These are phyloP conservation scores for Citrus mangshanensis DNA, from an alignment of 345 rosid species.

Conservation along the genomic window DNA sequence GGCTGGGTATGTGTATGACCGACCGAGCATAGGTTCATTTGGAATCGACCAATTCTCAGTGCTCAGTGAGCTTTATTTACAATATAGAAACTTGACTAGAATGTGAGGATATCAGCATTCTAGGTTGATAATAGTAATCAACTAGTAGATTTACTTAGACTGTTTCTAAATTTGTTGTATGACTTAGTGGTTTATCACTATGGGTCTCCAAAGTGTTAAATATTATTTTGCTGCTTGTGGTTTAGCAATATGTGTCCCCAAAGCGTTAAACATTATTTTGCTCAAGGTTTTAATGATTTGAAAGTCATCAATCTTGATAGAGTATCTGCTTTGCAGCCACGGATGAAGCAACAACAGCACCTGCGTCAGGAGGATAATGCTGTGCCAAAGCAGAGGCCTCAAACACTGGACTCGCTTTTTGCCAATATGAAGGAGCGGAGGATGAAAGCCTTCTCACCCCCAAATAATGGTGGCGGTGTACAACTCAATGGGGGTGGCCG, in stretches of 20 bases:
- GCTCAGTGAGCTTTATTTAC: not conserved
- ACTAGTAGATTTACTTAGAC: not conserved
- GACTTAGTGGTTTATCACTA: not conserved
- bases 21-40: not conserved
- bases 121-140: not conserved
- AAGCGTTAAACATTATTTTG: not conserved
- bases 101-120: not conserved
- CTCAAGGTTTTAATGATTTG: not conserved
- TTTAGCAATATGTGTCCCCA: no score
- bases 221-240: no score
- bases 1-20: not conserved
- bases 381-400: conserved; percentile 49
- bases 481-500: conserved; percentile 28
- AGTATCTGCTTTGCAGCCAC: not conserved
- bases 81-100: not conserved
- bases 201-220: no score
- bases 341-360: conserved; percentile 26
- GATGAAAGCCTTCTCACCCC: conserved; percentile 36
- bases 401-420: conserved; percentile 78
- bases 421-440: conserved; percentile 86
- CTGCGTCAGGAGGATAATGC: conserved; percentile 31
- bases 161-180: not conserved
- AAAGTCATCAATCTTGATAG: not conserved
- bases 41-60: not conserved
- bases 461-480: conserved; percentile 3